Conservation (phyloP, 306 rosid species). For the Castanea sativa region DNA sequence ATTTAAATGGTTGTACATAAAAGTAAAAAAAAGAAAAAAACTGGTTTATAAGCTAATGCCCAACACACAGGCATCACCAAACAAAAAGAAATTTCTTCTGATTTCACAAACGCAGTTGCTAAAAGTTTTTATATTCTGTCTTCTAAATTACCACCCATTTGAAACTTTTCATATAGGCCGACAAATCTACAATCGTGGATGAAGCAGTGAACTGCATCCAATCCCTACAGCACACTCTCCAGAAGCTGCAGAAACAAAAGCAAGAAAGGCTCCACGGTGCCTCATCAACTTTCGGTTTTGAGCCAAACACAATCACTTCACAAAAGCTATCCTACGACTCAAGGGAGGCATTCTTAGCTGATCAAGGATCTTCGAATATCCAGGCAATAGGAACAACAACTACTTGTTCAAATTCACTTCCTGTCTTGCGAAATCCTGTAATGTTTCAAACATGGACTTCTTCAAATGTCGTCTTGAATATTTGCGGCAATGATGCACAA, state of each 20-base stretch:
- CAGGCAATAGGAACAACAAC: constrained; percentile 4
- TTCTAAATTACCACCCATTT: not conserved
- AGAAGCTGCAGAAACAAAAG: constrained; percentile 50
- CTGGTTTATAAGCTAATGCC: not conserved
- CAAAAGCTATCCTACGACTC: constrained; percentile 21
- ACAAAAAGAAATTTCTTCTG: not conserved
- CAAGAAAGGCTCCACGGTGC: constrained; percentile 36
- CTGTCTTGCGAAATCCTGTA: not conserved
- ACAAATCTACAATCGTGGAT: constrained; percentile 68
- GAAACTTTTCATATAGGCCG: constrained; percentile 33
- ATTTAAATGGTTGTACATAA: too few species aligned
- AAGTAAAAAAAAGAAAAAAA: too few species aligned
- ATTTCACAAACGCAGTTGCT: not conserved
- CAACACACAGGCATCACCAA: too few species aligned
- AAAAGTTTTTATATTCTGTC: not conserved
- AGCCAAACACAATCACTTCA: constrained; percentile 2
- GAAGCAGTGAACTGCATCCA: constrained; percentile 60
- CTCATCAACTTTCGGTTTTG: not conserved
- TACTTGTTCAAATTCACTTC: constrained; percentile 12
- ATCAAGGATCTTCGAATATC: constrained; percentile 28
- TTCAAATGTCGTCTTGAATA: constrained; percentile 46
- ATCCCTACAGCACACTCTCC: constrained; percentile 32
- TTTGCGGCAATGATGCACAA: constrained; percentile 68
- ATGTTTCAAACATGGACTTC: constrained; percentile 54
- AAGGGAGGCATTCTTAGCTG: constrained; percentile 38